Evolutionary conservation across 306 rosid species (phyloP).

Genomic region (Sicyos edulis): DNA sequence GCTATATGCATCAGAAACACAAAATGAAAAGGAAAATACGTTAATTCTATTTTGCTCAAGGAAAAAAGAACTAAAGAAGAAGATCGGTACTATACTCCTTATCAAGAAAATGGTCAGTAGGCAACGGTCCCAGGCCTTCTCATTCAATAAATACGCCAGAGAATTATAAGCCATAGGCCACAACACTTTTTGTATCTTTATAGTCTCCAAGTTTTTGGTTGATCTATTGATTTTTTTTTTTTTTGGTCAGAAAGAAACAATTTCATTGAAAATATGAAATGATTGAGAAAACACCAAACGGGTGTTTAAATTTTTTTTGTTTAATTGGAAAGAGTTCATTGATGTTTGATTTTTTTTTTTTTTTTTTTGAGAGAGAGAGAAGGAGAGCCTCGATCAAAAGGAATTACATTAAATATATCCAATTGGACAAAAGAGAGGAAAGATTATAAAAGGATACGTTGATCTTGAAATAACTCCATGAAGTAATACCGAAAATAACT

Average conservation of each 20-base stretch:
- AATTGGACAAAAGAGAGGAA: background rate
- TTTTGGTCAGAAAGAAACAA: no score
- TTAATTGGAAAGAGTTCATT: no score
- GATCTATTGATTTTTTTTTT: background rate
- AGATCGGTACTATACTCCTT: background rate
- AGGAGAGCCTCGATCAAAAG: no score
- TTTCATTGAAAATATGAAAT: no score
- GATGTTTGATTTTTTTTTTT: no score
- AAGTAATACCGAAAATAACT: background rate
- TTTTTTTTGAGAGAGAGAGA: no score
- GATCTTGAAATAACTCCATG: no score
- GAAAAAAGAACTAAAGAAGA: background rate
- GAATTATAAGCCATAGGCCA: background rate
- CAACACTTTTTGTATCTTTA: background rate
- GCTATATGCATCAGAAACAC: slow-evolving; percentile 20
- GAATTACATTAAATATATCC: no score
- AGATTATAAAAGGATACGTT: no score
- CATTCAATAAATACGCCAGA: background rate
- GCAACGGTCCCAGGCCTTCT: background rate
- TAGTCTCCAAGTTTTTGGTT: background rate
- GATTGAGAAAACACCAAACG: no score
- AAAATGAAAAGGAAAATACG: slow-evolving; percentile 8
- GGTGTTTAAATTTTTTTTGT: no score
- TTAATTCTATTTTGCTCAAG: no score
- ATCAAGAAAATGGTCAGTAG: background rate